A percentile compares a stretch with the other conserved stretches of the same genome.
These are phyloP conservation scores for Senna tora DNA, from an alignment of 306 rosid species.

Conservation along the genomic window DNA sequence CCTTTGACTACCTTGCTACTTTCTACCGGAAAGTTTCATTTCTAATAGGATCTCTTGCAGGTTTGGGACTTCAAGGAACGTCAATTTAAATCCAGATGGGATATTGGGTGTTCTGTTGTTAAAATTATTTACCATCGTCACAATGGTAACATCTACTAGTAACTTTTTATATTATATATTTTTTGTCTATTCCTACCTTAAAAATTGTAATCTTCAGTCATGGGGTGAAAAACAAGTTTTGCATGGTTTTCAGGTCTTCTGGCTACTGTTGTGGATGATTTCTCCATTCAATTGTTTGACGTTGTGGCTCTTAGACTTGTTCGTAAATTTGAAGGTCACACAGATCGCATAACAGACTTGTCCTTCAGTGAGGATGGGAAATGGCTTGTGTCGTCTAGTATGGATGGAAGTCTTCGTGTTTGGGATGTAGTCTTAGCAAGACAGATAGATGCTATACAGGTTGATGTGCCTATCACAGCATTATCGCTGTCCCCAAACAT, in stretches of 20 bases:
- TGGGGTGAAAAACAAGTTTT: slow-evolving; percentile 27
- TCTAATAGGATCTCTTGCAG: slow-evolving; percentile 46
- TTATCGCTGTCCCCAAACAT: slow-evolving; percentile 90
- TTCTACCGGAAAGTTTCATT: slow-evolving; percentile 31
- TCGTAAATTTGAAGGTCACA: slow-evolving; percentile 88
- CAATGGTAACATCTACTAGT: slow-evolving; percentile 60
- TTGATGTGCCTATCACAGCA: slow-evolving; percentile 78
- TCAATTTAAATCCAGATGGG: slow-evolving; percentile 74
- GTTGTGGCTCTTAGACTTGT: slow-evolving; percentile 83
- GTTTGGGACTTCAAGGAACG: slow-evolving; percentile 91
- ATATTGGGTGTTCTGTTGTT: slow-evolving; percentile 66
- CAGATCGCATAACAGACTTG: slow-evolving; percentile 86
- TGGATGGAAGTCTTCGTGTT: slow-evolving; percentile 95
- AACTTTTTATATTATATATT: slow-evolving; percentile 19
- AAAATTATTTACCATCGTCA: slow-evolving; percentile 82
- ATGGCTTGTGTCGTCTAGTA: slow-evolving; percentile 92
- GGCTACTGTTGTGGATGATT: slow-evolving; percentile 83
- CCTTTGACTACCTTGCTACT: slow-evolving; percentile 6
- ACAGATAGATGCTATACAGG: slow-evolving; percentile 83
- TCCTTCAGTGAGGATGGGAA: slow-evolving; percentile 98
- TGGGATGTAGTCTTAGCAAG: slow-evolving; percentile 93
- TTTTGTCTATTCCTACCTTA: slow-evolving; percentile 2
- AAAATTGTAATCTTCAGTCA: slow-evolving; percentile 19
- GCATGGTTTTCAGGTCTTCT: slow-evolving; percentile 67
- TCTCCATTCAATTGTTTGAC: slow-evolving; percentile 74